phyloP scores from a whole-genome alignment of 768 basidiomycete genomes.

The Scleroderma citrinum region DNA sequence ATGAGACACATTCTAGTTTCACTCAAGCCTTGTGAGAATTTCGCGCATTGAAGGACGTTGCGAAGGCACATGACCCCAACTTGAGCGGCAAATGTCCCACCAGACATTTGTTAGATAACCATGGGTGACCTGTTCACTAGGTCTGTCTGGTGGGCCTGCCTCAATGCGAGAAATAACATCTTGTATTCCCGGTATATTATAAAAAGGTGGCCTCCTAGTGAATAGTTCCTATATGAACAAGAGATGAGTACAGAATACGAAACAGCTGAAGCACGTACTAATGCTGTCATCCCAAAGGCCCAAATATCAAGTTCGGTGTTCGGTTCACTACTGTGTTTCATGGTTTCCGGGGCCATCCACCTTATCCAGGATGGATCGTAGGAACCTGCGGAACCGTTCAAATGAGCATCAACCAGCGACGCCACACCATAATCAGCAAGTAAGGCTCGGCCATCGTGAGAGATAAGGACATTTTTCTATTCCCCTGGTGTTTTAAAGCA shows the following conservation, averaged over 20 bases:
- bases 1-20: not conserved
- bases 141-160: not conserved
- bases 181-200: not conserved
- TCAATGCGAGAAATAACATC: not conserved
- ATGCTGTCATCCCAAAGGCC: no score
- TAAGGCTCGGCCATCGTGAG: no score
- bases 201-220: not conserved
- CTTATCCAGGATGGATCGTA: not conserved
- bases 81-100: not conserved
- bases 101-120: not conserved
- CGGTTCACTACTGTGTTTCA: not conserved
- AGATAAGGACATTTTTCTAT: no score
- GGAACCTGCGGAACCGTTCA: not conserved
- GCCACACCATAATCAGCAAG: no score
- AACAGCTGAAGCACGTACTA: not conserved
- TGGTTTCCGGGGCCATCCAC: not conserved
- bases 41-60: not conserved
- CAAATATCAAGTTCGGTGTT: not conserved
- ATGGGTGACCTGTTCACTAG: not conserved
- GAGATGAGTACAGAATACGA: not conserved
- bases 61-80: not conserved
- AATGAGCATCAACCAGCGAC: not conserved
- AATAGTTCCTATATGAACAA: not conserved
- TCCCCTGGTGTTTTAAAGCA: no score
- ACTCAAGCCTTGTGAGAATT: not conserved